Base-by-base conservation (phyloP, 2,329 filamentous ascomycete genomes). In the Lomentospora prolificans region DNA sequence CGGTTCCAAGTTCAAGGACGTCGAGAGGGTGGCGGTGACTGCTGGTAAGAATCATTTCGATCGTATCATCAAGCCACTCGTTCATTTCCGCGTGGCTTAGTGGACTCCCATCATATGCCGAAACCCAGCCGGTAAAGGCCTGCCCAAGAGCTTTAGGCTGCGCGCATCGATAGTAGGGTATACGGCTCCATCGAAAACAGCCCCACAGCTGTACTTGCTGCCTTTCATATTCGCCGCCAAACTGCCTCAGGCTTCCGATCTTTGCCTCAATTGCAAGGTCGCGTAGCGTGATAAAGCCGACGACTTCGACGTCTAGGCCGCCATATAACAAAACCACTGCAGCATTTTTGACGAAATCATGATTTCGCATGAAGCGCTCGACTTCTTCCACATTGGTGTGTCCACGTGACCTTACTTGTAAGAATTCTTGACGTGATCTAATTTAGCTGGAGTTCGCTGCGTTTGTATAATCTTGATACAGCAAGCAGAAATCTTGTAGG, bases 1-100 rank as follows among this genome's bases (percentile, higher is more conserved):
- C 67, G 1, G 65, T 63, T 1, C 67, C 67, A 0, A 69, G 55
- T 48, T 68, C 67, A 0, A 68, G 58, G 0, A 68, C 61, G n/a
- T n/a, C n/a, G n/a, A n/a, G n/a, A n/a, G n/a, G n/a, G n/a, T n/a
- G n/a, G n/a, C n/a, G n/a, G n/a, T 60, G 46, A 10, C 25, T 33
- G 7, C 57, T 60, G 4, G 63, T 58, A 9, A 50, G 57, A 1
- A 67, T 59, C 0, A 60, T 57, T 1, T 52, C 12, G 1, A 67
- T 63, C 0, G 65, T 66, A 9, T 68, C 67, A 7, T 66, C 61
- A 0, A 69, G 58, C 67, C 66, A 69, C 50, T 66, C 66, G 2
- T 63, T 53, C 67, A 69, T 68, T 25, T 68, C 64, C 1, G 1
- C 54, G 30, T 59, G 62, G 41, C 64, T 60, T 3, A 68, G 65